Evolutionary conservation across 371 early-diverging fungal genomes (phyloP), one percentile per base, ranked within the genome.

Genomic region (Synchytrium microbalum): DNA sequence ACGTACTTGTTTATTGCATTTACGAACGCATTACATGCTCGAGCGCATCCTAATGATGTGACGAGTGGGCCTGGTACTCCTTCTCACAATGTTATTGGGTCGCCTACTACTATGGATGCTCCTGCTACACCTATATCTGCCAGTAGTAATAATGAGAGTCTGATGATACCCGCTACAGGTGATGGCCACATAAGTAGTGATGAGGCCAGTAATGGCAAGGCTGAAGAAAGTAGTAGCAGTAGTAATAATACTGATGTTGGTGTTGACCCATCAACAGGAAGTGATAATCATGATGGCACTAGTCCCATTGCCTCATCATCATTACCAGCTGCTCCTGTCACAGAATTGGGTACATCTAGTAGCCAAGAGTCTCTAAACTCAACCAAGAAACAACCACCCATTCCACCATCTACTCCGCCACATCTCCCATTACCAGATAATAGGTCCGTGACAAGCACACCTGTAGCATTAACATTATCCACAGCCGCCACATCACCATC

Each of bases 1-100:
- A 82, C 85, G 13, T 77, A 86, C 60, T 72, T 93, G 3, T 87
- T 93, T 64, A 72, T 75, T 8, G 69, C 75, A 1, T 88, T 32
- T 38, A 61, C 54, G 55, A n/a, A 26, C 10, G 54, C 54, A 8
- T 13, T 59, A 46, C 59, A 64, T 67, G 29, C 69, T 73, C 67
- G 59, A 54, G 10, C 69, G 69, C 54, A 72, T 71, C 55, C 24
- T 26, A 24, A 13, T 29, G 56, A 56, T 26, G 24, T 56, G 13
- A 29, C 5, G 8, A 8, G 5, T 24, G 56, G 29, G 8, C 8
- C 29, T 56, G 29, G 29, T 26, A n/a, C n/a, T n/a, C n/a, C n/a
- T n/a, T n/a, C n/a, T n/a, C n/a, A n/a, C n/a, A n/a, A n/a, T n/a
- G n/a, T n/a, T n/a, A n/a, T n/a, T n/a, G 29, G 29, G 5, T 8